phyloP scores from a whole-genome alignment of 352 stramenopile genomes.

The Globisporangium ultimum region DNA sequence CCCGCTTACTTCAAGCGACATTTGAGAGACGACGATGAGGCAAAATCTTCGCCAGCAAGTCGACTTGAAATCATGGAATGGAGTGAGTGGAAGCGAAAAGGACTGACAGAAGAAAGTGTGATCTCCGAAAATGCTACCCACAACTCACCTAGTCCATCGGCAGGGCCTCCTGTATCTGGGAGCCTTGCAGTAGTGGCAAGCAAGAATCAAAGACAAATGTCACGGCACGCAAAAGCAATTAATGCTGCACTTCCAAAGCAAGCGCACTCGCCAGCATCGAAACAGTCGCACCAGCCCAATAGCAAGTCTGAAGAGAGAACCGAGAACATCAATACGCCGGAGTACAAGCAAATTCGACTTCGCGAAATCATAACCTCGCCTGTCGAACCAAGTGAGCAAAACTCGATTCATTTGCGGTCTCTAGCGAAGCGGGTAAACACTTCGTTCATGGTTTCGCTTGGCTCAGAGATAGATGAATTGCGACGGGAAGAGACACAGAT shows the following conservation, averaged over 20 bases:
- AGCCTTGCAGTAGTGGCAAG: background rate
- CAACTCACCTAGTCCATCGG: background rate
- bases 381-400: constrained; percentile 47
- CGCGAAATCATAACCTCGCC: constrained; percentile 60
- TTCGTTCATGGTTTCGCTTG: constrained; percentile 45
- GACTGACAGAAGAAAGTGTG: constrained; percentile 12
- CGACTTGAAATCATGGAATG: constrained; percentile 33
- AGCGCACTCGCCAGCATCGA: background rate
- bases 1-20: constrained; percentile 47
- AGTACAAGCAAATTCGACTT: constrained; percentile 55
- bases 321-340: constrained; percentile 39
- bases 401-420: constrained; percentile 32
- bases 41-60: constrained; percentile 9
- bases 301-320: background rate
- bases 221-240: background rate
- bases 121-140: background rate
- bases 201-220: background rate
- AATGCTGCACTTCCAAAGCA: background rate
- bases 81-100: constrained; percentile 35
- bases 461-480: constrained; percentile 33
- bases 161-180: background rate
- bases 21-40: constrained; percentile 25
- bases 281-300: background rate
- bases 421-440: constrained; percentile 45
- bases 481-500: constrained; percentile 33